phyloP scores from a whole-genome alignment of 331 rosid genomes.

The Spiraea crenata region DNA sequence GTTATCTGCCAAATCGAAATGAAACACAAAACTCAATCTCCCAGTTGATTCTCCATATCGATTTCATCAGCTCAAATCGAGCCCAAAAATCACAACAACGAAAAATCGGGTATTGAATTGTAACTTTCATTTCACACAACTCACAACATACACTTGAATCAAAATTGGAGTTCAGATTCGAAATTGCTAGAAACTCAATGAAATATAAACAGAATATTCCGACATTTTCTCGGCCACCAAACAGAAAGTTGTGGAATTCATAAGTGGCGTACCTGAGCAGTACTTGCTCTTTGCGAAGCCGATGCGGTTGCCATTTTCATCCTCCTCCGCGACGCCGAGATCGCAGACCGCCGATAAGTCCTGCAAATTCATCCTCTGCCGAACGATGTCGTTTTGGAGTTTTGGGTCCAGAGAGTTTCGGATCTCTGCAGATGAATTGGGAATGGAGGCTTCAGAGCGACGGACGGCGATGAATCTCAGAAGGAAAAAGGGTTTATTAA shows the following conservation, averaged over 20 bases:
- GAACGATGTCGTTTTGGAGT: not conserved
- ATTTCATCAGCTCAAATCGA: not conserved
- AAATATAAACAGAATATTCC: not conserved
- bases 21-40: not conserved
- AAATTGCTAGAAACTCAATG: not conserved
- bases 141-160: not conserved
- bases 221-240: not conserved
- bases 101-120: no score
- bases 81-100: not conserved
- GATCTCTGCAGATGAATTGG: not conserved
- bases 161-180: not conserved
- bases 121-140: not conserved
- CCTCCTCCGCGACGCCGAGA: constrained; percentile 58
- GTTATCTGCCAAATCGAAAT: constrained; percentile 47
- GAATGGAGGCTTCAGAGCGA: not conserved
- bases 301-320: constrained; percentile 52
- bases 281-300: constrained; percentile 63
- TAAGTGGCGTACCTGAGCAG: constrained; percentile 56
- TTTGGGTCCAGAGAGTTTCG: constrained; percentile 1
- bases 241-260: not conserved
- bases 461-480: constrained; percentile 9
- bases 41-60: not conserved
- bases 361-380: constrained; percentile 53
- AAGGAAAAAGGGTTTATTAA: not conserved
- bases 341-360: constrained; percentile 80